phyloP scores from a whole-genome alignment of 108 stramenopile species.

The Conticribra guillardii region DNA sequence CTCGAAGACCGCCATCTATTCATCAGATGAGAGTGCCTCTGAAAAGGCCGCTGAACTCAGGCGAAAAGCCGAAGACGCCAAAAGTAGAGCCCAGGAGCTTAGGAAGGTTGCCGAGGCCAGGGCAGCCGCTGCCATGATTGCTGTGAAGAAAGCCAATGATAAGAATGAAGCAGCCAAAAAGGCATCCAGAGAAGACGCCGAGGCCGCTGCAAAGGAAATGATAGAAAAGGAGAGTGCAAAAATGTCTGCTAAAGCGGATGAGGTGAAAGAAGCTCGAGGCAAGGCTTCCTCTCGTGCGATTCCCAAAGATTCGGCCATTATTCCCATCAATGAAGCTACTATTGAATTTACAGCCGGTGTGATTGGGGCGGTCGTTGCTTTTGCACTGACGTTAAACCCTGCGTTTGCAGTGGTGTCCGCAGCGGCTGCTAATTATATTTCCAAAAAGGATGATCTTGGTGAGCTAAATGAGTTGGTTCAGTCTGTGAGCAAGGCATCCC shows the following conservation, averaged over 20 bases:
- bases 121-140: constrained; percentile 42
- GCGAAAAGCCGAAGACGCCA: constrained; percentile 44
- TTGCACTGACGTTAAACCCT: constrained; percentile 33
- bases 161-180: constrained; percentile 7
- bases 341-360: constrained; percentile 55
- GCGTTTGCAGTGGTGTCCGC: constrained; percentile 42
- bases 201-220: constrained; percentile 2
- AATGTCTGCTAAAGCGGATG: constrained; percentile 14
- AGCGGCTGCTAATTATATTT: constrained; percentile 52
- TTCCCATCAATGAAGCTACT: constrained; percentile 50
- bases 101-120: constrained; percentile 42
- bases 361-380: constrained; percentile 36
- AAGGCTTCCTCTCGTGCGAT: constrained; percentile 19
- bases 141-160: constrained; percentile 38
- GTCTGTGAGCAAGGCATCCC: constrained; percentile 41
- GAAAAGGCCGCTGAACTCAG: constrained; percentile 40
- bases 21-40: constrained; percentile 30
- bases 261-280: constrained; percentile 12
- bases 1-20: constrained; percentile 1
- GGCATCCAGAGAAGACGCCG: background rate
- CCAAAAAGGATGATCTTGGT: constrained; percentile 50
- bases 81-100: constrained; percentile 42
- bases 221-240: constrained; percentile 11
- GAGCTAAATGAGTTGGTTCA: constrained; percentile 51
- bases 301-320: constrained; percentile 24